A percentile compares a stretch with the other conserved stretches of the same genome.
Conservation (phyloP, 306 rosid genomes). For the Adenanthera pavonina region DNA sequence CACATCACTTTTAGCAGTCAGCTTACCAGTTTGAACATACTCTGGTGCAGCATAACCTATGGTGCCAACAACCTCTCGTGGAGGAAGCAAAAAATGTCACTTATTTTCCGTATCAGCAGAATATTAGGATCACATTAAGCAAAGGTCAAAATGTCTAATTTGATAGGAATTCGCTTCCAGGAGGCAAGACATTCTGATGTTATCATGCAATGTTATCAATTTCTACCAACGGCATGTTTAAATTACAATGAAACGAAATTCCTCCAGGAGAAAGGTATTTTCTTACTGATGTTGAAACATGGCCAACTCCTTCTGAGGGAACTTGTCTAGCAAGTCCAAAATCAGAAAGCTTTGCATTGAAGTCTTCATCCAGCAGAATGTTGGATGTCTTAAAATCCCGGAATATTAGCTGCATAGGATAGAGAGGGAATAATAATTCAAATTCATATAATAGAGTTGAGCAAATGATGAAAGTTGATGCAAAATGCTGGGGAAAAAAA, state of each 20-base stretch:
- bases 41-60: constrained; percentile 97
- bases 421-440: constrained; percentile 18
- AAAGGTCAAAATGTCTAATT: constrained; percentile 14
- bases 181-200: constrained; percentile 4
- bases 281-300: constrained; percentile 86
- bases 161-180: no score
- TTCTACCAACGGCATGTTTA: constrained; percentile 10
- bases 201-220: constrained; percentile 23
- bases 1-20: constrained; percentile 91
- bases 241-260: constrained; percentile 14
- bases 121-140: constrained; percentile 14
- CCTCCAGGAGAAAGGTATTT: constrained; percentile 10
- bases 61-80: constrained; percentile 90
- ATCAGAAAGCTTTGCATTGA: constrained; percentile 94
- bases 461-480: no score
- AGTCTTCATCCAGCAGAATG: constrained; percentile 82
- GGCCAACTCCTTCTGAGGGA: constrained; percentile 78
- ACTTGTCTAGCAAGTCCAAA: constrained; percentile 97
- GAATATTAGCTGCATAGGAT: constrained; percentile 80
- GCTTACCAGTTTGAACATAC: constrained; percentile 88
- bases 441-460: neutral
- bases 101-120: constrained; percentile 22
- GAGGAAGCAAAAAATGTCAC: constrained; percentile 42
- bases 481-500: constrained; percentile 24
- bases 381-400: constrained; percentile 93